A percentile compares a stretch with the other conserved stretches of the same genome.
phyloP scores from a whole-genome alignment of 2,329 filamentous ascomycete genomes.

The Xylariaceae sp. region DNA sequence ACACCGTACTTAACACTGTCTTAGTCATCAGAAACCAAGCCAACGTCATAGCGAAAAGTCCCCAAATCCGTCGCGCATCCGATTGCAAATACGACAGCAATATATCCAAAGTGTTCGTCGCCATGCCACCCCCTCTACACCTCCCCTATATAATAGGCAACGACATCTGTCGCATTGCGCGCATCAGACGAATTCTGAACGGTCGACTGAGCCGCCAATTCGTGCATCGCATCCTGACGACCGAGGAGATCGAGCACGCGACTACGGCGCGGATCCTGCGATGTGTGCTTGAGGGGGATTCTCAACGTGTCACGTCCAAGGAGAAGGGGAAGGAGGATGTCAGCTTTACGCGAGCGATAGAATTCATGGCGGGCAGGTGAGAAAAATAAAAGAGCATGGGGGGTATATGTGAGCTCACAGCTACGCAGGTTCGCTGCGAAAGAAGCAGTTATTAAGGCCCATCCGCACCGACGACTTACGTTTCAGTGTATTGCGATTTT shows the following conservation, averaged over 20 bases:
- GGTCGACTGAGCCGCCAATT: slow-evolving; percentile 40
- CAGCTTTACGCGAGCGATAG: slow-evolving; percentile 35
- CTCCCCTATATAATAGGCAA: slow-evolving; percentile 68
- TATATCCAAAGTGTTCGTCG: not conserved
- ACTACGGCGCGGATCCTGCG: slow-evolving; percentile 10
- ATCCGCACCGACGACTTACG: slow-evolving; percentile 51
- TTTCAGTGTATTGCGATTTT: slow-evolving; percentile 53
- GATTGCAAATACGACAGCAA: too few relatives aligned
- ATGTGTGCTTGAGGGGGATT: slow-evolving; percentile 10
- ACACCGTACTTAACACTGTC: too few relatives aligned
- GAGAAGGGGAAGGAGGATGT: slow-evolving; percentile 8
- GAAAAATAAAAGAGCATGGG: slow-evolving; percentile 7
- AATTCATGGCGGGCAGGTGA: slow-evolving; percentile 43
- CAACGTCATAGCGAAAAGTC: not conserved
- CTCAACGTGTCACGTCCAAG: slow-evolving; percentile 10
- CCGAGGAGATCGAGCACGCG: slow-evolving; percentile 34
- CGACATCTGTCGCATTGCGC: slow-evolving; percentile 67
- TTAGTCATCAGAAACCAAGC: too few relatives aligned
- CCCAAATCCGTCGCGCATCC: not conserved
- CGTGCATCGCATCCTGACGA: slow-evolving; percentile 43
- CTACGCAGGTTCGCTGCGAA: slow-evolving; percentile 60
- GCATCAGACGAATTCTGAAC: slow-evolving; percentile 56
- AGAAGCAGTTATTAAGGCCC: slow-evolving; percentile 69
- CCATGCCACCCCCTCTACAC: slow-evolving; percentile 17
- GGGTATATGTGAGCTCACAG: not conserved